Base-by-base conservation (phyloP, 2,329 filamentous ascomycete genomes). In the Exserohilum turcica region DNA sequence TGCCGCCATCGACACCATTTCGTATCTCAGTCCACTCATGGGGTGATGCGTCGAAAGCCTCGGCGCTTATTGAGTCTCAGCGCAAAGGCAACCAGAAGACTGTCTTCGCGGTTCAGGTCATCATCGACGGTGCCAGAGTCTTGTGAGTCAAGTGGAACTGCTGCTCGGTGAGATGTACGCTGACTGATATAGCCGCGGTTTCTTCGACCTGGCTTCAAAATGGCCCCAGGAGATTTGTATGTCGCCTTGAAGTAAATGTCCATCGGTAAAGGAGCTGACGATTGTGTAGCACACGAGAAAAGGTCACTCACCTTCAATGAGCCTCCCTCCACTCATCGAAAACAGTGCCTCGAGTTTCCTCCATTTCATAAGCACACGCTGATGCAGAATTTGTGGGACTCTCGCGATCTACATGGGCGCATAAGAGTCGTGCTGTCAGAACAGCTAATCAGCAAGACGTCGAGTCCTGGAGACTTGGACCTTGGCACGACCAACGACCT, bases 401-500 rank as follows among this genome's bases (percentile, higher is more conserved):
- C 89, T 0, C 82, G 82, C 5, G 90, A 93, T 54, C 79, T 87
- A 27, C 73, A 88, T 16, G 90, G 91, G 6, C 84, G 90, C 6
- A 88, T 96, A 75, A 91, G 88, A 68, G 74, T 95, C 21, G 73
- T 92, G 48, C 82, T 96, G 52, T 86, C 88, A 24, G 72, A 74
- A 42, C 90, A 93, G 68, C 87, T 89, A 0, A 86, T 91, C 52
- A 59, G 64, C 33, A 68, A 62, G 33, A 50, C 54, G 2, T 37
- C 32, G 18, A 52, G 55, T 31, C 57, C 61, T 27, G 64, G 65
- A 5, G 61, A 64, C 6, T 19, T 62, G 1, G 60, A 67, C 7
- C 84, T 89, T 59, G 86, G 90, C 63, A 79, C 85, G 35, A 78
- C 89, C 57, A 89, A 87, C 67, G 90, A 92, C 64, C 74, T 91